Evolutionary conservation across 495 filamentous ascomycete genomes (phyloP).

Genomic region (Penicillium crystallinum): DNA sequence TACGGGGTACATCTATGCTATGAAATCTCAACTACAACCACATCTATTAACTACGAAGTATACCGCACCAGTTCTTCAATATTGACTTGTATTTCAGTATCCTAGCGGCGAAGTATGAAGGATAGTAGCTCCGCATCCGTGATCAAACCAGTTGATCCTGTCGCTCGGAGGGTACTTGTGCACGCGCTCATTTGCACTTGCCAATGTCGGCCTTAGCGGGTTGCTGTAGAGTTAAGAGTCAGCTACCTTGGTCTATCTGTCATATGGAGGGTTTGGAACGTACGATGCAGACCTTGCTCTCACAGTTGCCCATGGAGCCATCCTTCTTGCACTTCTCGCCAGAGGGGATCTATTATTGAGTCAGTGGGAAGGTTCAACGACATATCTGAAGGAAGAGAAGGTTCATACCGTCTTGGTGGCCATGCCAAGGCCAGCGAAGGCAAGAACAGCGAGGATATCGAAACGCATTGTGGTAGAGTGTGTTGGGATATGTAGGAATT

Average conservation of each 20-base stretch:
- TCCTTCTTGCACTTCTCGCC: constrained; percentile 11
- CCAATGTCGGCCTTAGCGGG: neutral
- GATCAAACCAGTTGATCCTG: neutral
- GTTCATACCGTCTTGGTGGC: neutral
- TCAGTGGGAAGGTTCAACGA: neutral
- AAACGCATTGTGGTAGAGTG: constrained; percentile 3
- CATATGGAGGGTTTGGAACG: neutral
- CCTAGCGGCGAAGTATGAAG: neutral
- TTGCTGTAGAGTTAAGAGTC: constrained; percentile 1
- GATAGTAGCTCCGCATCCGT: neutral
- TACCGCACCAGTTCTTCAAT: neutral
- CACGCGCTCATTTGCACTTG: constrained; percentile 9
- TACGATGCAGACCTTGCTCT: constrained; percentile 9
- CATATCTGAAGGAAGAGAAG: neutral
- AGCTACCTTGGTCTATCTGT: neutral
- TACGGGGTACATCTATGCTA: neutral
- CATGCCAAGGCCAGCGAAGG: constrained; percentile 5
- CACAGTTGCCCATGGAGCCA: constrained; percentile 9
- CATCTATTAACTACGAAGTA: neutral
- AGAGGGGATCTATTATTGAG: constrained; percentile 2
- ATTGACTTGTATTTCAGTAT: neutral
- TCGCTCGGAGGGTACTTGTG: neutral
- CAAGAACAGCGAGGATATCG: constrained; percentile 2
- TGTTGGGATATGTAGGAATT: neutral
- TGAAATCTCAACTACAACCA: neutral